phyloP scores from a whole-genome alignment of 2,329 filamentous ascomycete species.

The Cercospora citrullina region DNA sequence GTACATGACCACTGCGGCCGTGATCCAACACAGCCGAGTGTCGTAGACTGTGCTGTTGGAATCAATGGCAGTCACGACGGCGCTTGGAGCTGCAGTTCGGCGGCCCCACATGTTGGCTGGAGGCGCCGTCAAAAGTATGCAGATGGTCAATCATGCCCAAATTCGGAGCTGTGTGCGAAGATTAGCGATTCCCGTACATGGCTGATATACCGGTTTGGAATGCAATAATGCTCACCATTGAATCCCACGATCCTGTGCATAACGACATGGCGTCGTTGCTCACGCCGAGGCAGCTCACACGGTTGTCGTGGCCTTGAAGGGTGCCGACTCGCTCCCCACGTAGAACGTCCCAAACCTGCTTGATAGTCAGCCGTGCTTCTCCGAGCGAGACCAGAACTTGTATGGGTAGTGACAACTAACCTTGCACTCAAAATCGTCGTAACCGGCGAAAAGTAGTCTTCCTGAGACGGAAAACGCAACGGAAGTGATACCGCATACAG shows the following conservation, averaged over 20 bases:
- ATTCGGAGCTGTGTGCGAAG: slow-evolving; percentile 48
- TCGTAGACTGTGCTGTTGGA: not conserved
- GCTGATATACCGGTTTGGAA: not conserved
- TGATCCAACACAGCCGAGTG: slow-evolving; percentile 15
- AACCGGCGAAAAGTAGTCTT: slow-evolving; percentile 90
- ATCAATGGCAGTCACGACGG: not conserved
- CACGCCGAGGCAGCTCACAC: slow-evolving; percentile 96
- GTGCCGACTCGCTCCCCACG: slow-evolving; percentile 96
- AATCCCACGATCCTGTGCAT: slow-evolving; percentile 99
- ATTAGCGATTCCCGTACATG: slow-evolving; percentile 24
- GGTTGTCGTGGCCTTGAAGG: slow-evolving; percentile 95
- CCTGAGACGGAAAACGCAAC: slow-evolving; percentile 97
- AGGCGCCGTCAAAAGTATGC: not conserved
- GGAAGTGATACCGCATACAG: slow-evolving; percentile 96
- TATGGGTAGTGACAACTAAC: slow-evolving; percentile 52
- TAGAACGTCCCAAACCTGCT: slow-evolving; percentile 93
- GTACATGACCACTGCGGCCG: slow-evolving; percentile 20
- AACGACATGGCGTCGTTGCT: slow-evolving; percentile 99
- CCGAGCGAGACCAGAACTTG: not conserved
- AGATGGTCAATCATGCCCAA: slow-evolving; percentile 47
- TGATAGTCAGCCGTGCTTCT: slow-evolving; percentile 13
- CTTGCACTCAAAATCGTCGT: slow-evolving; percentile 99
- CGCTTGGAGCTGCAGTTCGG: not conserved
- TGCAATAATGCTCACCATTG: slow-evolving; percentile 68
- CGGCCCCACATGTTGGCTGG: not conserved